Evolutionary conservation across 176 grass and related monocot species (phyloP).

Genomic region (Carex littledalei): DNA sequence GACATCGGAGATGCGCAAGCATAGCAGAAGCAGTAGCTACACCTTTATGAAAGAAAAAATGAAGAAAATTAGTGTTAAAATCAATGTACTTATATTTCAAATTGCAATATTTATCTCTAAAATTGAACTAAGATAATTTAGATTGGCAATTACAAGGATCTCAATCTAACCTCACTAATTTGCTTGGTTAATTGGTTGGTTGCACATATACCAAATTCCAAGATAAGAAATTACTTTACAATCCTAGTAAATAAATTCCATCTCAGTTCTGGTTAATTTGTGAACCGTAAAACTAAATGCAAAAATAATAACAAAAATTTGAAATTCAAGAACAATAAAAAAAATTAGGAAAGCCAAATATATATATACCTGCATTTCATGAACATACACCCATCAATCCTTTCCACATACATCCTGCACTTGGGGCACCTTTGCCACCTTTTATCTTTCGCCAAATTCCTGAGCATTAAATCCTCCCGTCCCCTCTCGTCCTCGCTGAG

Average conservation of each 20-base stretch:
- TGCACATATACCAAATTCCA: background rate
- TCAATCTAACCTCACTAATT: background rate
- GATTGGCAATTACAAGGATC: background rate
- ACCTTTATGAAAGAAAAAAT: conserved; percentile 37
- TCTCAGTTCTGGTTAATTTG: background rate
- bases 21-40: conserved; percentile 66
- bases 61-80: background rate
- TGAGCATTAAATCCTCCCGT: conserved; percentile 37
- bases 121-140: background rate
- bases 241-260: background rate
- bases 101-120: background rate
- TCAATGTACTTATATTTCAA: background rate
- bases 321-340: background rate
- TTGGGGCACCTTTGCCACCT: conserved; percentile 73
- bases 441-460: conserved; percentile 40
- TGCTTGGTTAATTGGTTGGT: background rate
- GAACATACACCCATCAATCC: conserved; percentile 42
- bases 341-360: background rate
- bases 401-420: conserved; percentile 69
- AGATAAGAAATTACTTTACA: background rate
- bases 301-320: background rate
- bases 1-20: conserved; percentile 50
- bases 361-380: conserved; percentile 86
- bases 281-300: background rate
- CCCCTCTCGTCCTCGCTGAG: conserved; percentile 37